These are phyloP conservation scores for Vanrija humicola DNA, from an alignment of 1,284 basidiomycete genomes.

Conservation along the genomic window DNA sequence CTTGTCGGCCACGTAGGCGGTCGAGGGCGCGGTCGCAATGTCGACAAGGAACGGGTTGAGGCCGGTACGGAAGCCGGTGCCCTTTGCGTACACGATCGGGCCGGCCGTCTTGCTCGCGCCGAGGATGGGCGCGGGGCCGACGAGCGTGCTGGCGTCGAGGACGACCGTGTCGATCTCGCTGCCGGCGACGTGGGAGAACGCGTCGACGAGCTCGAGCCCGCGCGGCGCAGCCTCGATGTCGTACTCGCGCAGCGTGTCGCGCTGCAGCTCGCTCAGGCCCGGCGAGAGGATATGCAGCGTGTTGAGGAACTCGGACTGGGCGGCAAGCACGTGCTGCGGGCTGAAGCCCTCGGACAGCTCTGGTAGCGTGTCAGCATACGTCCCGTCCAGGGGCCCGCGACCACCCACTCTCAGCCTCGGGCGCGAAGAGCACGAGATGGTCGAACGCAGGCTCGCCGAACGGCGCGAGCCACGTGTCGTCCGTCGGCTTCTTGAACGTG, in stretches of 20 bases:
- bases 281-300: constrained; percentile 76
- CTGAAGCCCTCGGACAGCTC: constrained; percentile 55
- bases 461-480: constrained; percentile 61
- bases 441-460: constrained; percentile 71
- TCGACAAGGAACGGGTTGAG: constrained; percentile 78
- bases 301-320: constrained; percentile 70
- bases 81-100: constrained; percentile 11
- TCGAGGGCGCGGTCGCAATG: constrained; percentile 67
- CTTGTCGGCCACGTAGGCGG: constrained; percentile 52
- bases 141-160: constrained; percentile 66
- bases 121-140: constrained; percentile 58
- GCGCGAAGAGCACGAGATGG: constrained; percentile 78
- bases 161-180: constrained; percentile 8
- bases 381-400: not conserved
- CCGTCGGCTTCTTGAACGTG: constrained; percentile 73
- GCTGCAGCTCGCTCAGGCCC: constrained; percentile 51
- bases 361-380: not conserved
- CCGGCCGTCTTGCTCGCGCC: constrained; percentile 1
- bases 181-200: constrained; percentile 50
- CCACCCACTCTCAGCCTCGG: constrained; percentile 69
- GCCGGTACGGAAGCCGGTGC: constrained; percentile 56
- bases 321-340: constrained; percentile 73
- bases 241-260: constrained; percentile 56
- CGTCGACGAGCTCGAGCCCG: constrained; percentile 7
- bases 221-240: constrained; percentile 48